Evolutionary conservation across 1,284 basidiomycete species (phyloP), one percentile per base, ranked within the genome.

Genomic region (Papiliotrema flavescens): DNA sequence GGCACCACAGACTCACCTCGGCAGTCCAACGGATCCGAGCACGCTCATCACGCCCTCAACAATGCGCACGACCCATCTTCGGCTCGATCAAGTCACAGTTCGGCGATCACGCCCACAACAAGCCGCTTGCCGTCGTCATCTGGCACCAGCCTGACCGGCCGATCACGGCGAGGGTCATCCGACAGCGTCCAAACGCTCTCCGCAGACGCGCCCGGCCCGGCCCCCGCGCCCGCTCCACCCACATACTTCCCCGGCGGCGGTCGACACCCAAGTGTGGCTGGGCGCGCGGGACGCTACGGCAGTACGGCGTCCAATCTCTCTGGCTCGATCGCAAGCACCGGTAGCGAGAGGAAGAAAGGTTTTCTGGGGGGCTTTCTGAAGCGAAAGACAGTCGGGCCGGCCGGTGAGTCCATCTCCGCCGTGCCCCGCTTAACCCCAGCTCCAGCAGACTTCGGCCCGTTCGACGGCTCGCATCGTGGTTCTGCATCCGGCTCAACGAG

Each of bases 291-390:
- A 13, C 49, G 64, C 17, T 61, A 59, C 50, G 69, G 57, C 23
- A 70, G 54, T 56, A 66, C 57, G 41, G 61, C 58, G 15, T 62
- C 56, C 40, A 63, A 46, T 20, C 37, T 47, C 2, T 61, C 56
- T 22, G 59, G 28, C 6, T 32, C 26, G n/a, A 24, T 26, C 24
- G 57, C 56, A 26, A 59, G 57, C 28, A 51, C 52, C 2, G 51
- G 53, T 2, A 58, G 53, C 15, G 69, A 71, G 17, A 69, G 66
- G 65, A 72, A 70, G 57, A 70, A 69, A 54, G 67, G 70, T 0
- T 65, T 73, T 49, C 56, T 75, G 11, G 68, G 70, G 4, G 65
- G 64, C 5, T 56, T 73, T 3, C 34, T 71, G 19, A 66, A 68
- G 45, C 56, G 69, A 1, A 63, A 65, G 47, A 67, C 66, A 11